Conservation (phyloP, 768 basidiomycete genomes). For the Lanmaoa rubissima region DNA sequence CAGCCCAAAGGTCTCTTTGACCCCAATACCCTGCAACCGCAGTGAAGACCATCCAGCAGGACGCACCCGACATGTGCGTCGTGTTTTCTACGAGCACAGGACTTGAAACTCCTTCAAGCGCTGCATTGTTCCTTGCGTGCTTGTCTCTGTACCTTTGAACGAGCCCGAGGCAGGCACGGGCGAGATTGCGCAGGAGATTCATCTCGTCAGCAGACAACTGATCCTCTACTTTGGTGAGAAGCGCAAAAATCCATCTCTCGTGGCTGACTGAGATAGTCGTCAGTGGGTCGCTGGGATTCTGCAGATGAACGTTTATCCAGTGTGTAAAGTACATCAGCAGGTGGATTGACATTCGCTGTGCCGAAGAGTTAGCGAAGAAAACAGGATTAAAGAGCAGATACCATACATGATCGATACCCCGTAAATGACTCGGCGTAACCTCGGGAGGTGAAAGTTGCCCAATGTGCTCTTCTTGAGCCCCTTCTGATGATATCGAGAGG, state of each 20-base stretch:
- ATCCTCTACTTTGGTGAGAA: slow-evolving; percentile 69
- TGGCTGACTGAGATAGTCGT: slow-evolving; percentile 54
- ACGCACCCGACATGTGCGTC: slow-evolving; percentile 39
- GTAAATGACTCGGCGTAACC: slow-evolving; percentile 56
- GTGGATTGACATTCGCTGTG: slow-evolving; percentile 66
- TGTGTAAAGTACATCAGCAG: slow-evolving; percentile 81
- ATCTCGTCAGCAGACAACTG: slow-evolving; percentile 73
- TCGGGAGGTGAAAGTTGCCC: slow-evolving; percentile 42
- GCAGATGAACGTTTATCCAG: slow-evolving; percentile 69
- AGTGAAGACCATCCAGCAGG: slow-evolving; percentile 75
- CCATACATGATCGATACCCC: slow-evolving; percentile 65
- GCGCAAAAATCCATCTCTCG: slow-evolving; percentile 74
- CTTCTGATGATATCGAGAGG: background rate
- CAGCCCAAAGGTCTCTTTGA: slow-evolving; percentile 78
- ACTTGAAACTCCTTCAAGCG: slow-evolving; percentile 6
- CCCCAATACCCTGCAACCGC: slow-evolving; percentile 69
- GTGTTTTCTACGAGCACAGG: slow-evolving; percentile 6
- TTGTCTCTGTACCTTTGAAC: slow-evolving; percentile 35
- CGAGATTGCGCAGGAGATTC: slow-evolving; percentile 70
- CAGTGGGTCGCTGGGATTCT: slow-evolving; percentile 37
- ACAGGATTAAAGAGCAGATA: background rate
- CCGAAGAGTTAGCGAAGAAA: slow-evolving; percentile 7
- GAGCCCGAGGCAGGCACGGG: slow-evolving; percentile 62
- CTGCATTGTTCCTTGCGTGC: slow-evolving; percentile 14
- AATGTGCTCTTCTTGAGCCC: background rate